Evolutionary conservation across 2,329 filamentous ascomycete species (phyloP).

Genomic region (Colletotrichum costaricense): DNA sequence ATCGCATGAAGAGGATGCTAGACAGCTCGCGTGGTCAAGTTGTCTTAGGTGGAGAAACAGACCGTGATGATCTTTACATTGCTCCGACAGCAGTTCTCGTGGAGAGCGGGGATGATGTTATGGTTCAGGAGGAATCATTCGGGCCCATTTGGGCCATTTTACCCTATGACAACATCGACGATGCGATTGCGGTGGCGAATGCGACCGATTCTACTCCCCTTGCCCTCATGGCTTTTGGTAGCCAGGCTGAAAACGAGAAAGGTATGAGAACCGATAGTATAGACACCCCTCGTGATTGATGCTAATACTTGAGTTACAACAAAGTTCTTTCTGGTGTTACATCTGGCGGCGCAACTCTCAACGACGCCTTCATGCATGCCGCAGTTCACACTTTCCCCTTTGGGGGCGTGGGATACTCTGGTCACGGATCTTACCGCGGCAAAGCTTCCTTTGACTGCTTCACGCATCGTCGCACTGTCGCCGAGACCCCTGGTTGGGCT

Average conservation of each 20-base stretch:
- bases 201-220: conserved; percentile 85
- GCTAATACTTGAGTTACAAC: conserved; percentile 30
- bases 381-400: conserved; percentile 79
- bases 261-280: conserved; percentile 56
- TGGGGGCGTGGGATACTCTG: conserved; percentile 85
- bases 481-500: conserved; percentile 74
- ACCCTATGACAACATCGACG: conserved; percentile 80
- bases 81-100: conserved; percentile 92
- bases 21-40: conserved; percentile 86
- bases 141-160: conserved; percentile 91
- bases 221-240: conserved; percentile 87
- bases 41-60: conserved; percentile 85
- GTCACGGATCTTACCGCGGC: conserved; percentile 82
- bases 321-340: conserved; percentile 70
- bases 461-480: conserved; percentile 68
- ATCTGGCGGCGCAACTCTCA: conserved; percentile 76
- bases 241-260: conserved; percentile 79
- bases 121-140: conserved; percentile 90
- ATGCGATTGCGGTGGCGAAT: conserved; percentile 86
- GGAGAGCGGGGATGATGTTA: conserved; percentile 72
- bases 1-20: conserved; percentile 88
- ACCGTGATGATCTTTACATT: conserved; percentile 84
- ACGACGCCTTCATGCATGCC: conserved; percentile 66
- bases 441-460: conserved; percentile 78
- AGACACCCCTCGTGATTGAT: neutral